Conservation (phyloP, 129 eudicot genomes). For the Solidago caesia region DNA sequence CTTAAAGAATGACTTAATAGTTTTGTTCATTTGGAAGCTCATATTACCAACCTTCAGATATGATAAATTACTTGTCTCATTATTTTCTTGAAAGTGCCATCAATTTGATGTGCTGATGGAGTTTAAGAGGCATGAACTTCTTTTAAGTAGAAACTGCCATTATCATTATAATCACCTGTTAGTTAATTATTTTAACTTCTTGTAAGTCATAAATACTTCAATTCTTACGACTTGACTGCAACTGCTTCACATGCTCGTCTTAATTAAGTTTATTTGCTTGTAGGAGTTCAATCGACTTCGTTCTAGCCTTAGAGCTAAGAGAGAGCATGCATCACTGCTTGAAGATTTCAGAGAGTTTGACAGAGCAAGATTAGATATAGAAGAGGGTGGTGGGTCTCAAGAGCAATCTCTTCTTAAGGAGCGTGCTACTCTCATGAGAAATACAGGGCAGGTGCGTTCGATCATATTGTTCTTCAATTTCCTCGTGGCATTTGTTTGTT, state of each 20-base stretch:
- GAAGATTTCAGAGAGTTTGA: slow-evolving; percentile 95
- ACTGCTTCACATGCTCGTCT: not conserved
- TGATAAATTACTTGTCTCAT: not conserved
- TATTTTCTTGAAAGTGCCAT: not conserved
- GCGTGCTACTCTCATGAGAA: slow-evolving; percentile 71
- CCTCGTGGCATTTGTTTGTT: slow-evolving; percentile 14
- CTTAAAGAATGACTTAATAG: not conserved
- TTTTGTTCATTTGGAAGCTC: slow-evolving; percentile 2
- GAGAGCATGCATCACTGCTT: slow-evolving; percentile 94
- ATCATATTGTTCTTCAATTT: not conserved
- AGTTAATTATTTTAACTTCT: not conserved
- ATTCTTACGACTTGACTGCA: not conserved
- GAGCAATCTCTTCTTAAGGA: slow-evolving; percentile 88
- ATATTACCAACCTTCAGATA: not conserved
- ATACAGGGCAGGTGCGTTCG: slow-evolving; percentile 73
- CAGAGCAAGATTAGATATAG: slow-evolving; percentile 78
- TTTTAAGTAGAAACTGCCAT: not conserved
- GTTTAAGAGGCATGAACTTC: not conserved
- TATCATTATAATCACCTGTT: not conserved
- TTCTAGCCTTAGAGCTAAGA: slow-evolving; percentile 88
- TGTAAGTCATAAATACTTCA: slow-evolving; percentile 1
- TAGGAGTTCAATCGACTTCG: slow-evolving; percentile 86
- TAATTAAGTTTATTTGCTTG: slow-evolving; percentile 20
- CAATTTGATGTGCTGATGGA: not conserved
- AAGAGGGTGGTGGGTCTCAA: slow-evolving; percentile 74